Base-by-base conservation (phyloP, 2,329 filamentous ascomycete genomes). In the Beauveria asiatica region DNA sequence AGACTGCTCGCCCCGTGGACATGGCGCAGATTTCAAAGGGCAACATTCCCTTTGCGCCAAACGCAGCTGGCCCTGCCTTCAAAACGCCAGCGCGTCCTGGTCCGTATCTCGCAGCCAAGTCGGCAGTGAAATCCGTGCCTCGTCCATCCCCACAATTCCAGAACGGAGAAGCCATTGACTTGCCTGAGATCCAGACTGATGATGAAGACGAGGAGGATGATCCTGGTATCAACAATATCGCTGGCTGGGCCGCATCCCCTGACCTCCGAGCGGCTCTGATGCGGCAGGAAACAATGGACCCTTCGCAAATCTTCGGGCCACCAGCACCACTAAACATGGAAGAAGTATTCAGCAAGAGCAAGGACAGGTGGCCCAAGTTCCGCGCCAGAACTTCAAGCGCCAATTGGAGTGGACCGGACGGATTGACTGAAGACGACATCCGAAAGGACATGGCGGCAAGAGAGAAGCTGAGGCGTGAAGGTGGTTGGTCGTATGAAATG, bases 171-270 rank as follows among this genome's bases (percentile, higher is more conserved):
- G 84, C 83, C 56, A 97, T 99, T 68, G 88, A 94, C 65, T 83
- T 99, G 3, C 93, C 94, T 0, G 94, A 99, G 66, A 97, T 99
- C 66, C 86, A 92, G 64, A 97, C 94, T 1, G 95, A 99, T 70
- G 92, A 91, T 33, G 92, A 96, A 68, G 90, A 96, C 62, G 89
- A 93, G 53, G 89, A 93, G 6, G 83, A 88, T 16, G 73, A 80
- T 52, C 85, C 90, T 75, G 69, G 70, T 1, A 69, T 74, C 33
- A 70, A 68, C 58, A 70, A 69, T 57, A 83, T 90, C 17, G 89
- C 91, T 2, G 83, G 85, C 8, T 99, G 94, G 94, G 92, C 91
- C 5, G 88, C 96, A 69, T 90, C 90, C 3, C 92, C 93, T 11
- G 88, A 90, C 64, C 82, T 99, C 50, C 84, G 87, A 19, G 80